Evolutionary conservation across 805 yeast species (phyloP).

Genomic region (Sugiyamaella chiloensis): DNA sequence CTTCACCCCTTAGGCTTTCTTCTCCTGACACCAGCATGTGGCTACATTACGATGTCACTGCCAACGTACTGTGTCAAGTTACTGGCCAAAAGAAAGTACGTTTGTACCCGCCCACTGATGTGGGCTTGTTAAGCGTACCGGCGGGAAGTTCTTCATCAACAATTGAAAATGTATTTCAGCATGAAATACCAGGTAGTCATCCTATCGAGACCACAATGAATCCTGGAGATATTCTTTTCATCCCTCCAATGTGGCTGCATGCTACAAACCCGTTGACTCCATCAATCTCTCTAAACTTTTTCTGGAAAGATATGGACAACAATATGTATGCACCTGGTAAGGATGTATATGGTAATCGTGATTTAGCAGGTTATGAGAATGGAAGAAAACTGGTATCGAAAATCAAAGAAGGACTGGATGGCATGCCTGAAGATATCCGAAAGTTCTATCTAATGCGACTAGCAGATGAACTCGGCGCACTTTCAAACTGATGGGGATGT

Average conservation of each 20-base stretch:
- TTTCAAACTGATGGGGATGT: too few relatives aligned
- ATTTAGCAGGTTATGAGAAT: slow-evolving; percentile 34
- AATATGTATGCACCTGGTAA: slow-evolving; percentile 31
- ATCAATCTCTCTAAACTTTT: slow-evolving; percentile 35
- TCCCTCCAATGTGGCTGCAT: slow-evolving; percentile 40
- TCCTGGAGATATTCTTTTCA: slow-evolving; percentile 38
- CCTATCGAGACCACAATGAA: slow-evolving; percentile 33
- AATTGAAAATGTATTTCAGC: slow-evolving; percentile 33
- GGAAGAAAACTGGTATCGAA: slow-evolving; percentile 29
- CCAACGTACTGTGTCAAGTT: slow-evolving; percentile 37
- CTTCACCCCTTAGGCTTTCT: slow-evolving; percentile 36
- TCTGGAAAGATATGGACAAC: slow-evolving; percentile 35
- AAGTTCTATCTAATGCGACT: slow-evolving; percentile 32
- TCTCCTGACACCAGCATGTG: slow-evolving; percentile 35
- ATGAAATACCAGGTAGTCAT: slow-evolving; percentile 15
- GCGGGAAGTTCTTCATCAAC: slow-evolving; percentile 34
- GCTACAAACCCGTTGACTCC: slow-evolving; percentile 34
- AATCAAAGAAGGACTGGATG: slow-evolving; percentile 26
- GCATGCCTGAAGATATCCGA: slow-evolving; percentile 29
- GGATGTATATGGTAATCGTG: slow-evolving; percentile 39
- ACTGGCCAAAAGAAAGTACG: slow-evolving; percentile 34
- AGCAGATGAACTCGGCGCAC: slow-evolving; percentile 30
- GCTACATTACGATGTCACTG: slow-evolving; percentile 39
- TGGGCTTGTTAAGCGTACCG: slow-evolving; percentile 30
- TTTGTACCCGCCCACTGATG: slow-evolving; percentile 37